Evolutionary conservation across 192 early-diverging fungal species (phyloP), one percentile per base, ranked within the genome.

Genomic region (Coemansia furcata): DNA sequence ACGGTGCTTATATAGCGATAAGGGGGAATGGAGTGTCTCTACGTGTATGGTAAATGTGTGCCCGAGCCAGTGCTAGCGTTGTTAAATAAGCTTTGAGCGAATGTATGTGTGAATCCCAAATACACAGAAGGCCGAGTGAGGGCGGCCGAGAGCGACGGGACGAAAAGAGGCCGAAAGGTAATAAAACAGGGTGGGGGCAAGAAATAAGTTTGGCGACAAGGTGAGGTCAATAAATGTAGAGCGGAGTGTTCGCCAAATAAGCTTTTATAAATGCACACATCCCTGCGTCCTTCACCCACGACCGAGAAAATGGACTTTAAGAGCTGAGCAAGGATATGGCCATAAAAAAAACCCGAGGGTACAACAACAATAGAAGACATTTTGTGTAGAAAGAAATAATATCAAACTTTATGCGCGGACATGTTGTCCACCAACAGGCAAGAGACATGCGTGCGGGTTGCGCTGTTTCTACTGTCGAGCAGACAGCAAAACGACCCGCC

Each of bases 21-120:
- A 26, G 23, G 23, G 23, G 23, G 23, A 26, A 26, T 26, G 23
- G 23, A 26, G 23, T 26, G 23, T 26, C 23, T 26, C 23, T 26
- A 1, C 23, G 23, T 26, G 23, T 26, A 26, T 26, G 23, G 23
- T 26, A 26, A 26, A 44, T 44, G 17, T 44, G 15, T 47, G 44
- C 50, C 11, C 50, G 26, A 52, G 50, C 50, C 26, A 52, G 50
- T 30, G 47, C n/a, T 15, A 32, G 8, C 3, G 29, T 11, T 35
- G 19, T 15, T 19, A 59, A 17, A 46, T 67, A 67, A 58, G 40
- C 65, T 67, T 67, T 67, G 65, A 67, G 65, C 21, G 36, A 58
- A 59, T 46, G 55, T 23, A 59, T 37, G 65, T 42, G 39, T 14
- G 62, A 63, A 58, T 36, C 30, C 55, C 30, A 58, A 8, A 36